Conservation (phyloP, 2,329 filamentous ascomycete genomes). For the Erysiphe pisi region DNA sequence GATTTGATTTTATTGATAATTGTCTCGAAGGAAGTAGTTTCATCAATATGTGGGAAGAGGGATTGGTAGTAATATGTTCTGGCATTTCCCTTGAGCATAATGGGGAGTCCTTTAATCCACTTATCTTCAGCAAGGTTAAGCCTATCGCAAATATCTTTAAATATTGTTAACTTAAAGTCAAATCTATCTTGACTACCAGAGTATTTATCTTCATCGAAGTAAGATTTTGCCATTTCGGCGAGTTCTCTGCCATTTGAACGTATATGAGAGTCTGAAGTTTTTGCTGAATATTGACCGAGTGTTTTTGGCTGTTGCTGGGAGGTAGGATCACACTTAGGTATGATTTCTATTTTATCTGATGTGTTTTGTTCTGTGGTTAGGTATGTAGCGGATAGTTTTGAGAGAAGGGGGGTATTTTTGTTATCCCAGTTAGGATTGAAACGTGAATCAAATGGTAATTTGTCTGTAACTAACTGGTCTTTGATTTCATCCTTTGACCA, state of each 20-base stretch:
- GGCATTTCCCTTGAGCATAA: conserved; percentile 28
- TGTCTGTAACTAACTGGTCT: background rate
- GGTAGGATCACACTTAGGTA: no score
- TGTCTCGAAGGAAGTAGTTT: background rate
- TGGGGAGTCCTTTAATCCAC: conserved; percentile 26
- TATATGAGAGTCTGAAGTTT: no score
- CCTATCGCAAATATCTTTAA: conserved; percentile 27
- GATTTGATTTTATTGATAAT: background rate
- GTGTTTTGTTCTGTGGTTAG: no score
- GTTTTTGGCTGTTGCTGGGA: no score
- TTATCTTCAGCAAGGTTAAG: conserved; percentile 24
- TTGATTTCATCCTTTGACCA: conserved; percentile 3
- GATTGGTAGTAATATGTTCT: conserved; percentile 16
- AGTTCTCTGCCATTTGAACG: background rate
- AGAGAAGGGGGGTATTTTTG: no score
- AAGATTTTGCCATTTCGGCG: background rate
- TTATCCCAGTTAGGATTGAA: conserved; percentile 15
- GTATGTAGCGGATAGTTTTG: no score
- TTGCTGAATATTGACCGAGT: no score
- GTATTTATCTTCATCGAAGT: background rate
- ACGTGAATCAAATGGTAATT: conserved; percentile 6
- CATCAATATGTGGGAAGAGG: background rate
- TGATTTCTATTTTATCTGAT: no score
- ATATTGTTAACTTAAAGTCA: conserved; percentile 28
- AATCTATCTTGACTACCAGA: conserved; percentile 16